phyloP scores from a whole-genome alignment of 2,329 filamentous ascomycete species.

The Tolypocladium capitatum region DNA sequence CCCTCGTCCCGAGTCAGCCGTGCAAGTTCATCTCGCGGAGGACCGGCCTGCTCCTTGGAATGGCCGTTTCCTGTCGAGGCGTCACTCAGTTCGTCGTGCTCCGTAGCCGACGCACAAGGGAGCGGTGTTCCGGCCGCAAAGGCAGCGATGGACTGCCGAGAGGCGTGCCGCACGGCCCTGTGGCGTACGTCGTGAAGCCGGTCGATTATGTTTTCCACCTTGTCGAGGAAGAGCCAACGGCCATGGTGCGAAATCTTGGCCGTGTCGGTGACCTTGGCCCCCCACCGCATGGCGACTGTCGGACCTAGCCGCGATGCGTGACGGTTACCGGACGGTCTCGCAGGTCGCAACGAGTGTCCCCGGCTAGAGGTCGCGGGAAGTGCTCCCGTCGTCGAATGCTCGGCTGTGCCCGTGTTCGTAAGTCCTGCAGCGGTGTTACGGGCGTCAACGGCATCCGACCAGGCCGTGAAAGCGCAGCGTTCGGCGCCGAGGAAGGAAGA shows the following conservation, averaged over 20 bases:
- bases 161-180: conserved; percentile 3
- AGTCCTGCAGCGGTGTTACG: too few species aligned
- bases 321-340: neutral
- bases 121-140: conserved; percentile 2
- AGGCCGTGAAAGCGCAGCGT: neutral
- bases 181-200: conserved; percentile 1
- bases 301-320: neutral
- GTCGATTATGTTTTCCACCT: neutral
- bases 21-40: neutral
- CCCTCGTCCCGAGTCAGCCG: neutral
- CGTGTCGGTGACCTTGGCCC: conserved; percentile 1
- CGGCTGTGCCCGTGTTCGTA: too few species aligned
- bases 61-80: neutral
- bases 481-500: neutral
- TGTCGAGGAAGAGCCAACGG: conserved; percentile 5
- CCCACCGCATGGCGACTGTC: conserved; percentile 5
- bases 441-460: neutral
- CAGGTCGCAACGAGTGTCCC: neutral
- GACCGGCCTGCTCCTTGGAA: neutral
- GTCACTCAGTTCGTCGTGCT: neutral
- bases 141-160: neutral
- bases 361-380: too few species aligned
- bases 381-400: too few species aligned
- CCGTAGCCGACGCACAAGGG: neutral
- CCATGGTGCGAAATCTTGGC: conserved; percentile 6